Conservation (phyloP, 768 basidiomycete genomes). For the Heimioporus sp. region DNA sequence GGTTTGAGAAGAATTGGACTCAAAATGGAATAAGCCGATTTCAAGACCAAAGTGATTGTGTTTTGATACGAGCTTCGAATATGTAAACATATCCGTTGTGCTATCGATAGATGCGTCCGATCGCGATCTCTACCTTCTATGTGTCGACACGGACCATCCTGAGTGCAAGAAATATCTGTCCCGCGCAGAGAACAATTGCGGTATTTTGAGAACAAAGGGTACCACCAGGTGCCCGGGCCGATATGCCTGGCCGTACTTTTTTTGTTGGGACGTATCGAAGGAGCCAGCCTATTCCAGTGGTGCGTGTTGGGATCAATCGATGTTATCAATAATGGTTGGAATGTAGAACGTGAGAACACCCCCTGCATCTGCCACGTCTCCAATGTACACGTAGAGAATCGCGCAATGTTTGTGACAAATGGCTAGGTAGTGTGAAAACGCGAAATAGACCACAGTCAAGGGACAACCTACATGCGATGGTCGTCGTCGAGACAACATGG, state of each 20-base stretch:
- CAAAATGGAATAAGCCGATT: neutral
- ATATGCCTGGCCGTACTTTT: neutral
- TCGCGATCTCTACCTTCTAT: conserved; percentile 1
- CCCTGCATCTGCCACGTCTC: conserved; percentile 72
- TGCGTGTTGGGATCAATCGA: conserved; percentile 16
- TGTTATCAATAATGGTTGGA: conserved; percentile 70
- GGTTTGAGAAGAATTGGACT: conserved; percentile 15
- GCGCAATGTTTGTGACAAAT: conserved; percentile 81
- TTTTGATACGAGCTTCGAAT: neutral
- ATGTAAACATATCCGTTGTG: conserved; percentile 9
- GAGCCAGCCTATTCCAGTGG: neutral
- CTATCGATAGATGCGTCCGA: conserved; percentile 5
- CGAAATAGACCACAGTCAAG: neutral
- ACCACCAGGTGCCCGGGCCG: neutral
- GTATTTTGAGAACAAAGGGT: too few species aligned
- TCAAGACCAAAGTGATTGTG: neutral
- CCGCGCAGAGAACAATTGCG: too few species aligned
- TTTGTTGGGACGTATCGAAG: neutral
- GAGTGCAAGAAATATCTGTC: neutral
- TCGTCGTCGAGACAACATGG: conserved; percentile 77
- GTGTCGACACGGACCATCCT: neutral
- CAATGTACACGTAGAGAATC: conserved; percentile 88
- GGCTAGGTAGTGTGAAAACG: conserved; percentile 40
- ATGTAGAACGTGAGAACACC: conserved; percentile 89
- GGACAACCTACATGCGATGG: conserved; percentile 73